Percentiles rank a stretch among this genome's conserved stretches.
phyloP scores from a whole-genome alignment of 352 stramenopile species.

The Phytophthora podocarpi region DNA sequence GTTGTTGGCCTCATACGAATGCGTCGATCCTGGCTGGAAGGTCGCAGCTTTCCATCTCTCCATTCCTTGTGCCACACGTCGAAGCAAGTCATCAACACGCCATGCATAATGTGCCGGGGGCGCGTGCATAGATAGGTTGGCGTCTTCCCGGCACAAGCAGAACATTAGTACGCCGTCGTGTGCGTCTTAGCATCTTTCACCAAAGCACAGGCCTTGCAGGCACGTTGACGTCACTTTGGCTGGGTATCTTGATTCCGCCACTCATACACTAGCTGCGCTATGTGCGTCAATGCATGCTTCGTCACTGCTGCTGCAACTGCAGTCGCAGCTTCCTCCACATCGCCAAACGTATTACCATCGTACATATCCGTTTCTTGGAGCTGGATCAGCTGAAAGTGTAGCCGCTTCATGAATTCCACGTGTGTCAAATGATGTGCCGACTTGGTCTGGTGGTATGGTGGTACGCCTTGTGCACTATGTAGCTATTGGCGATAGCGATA shows the following conservation, averaged over 20 bases:
- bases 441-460: neutral
- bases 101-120: neutral
- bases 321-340: too few relatives aligned
- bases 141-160: neutral
- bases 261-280: neutral
- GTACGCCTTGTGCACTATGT: neutral
- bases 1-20: too few relatives aligned
- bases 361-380: neutral
- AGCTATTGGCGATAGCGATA: slow-evolving; percentile 9
- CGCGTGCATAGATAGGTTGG: neutral
- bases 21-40: neutral
- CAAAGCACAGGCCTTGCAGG: neutral
- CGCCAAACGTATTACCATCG: neutral
- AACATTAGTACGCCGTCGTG: neutral
- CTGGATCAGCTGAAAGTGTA: neutral
- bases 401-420: neutral
- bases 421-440: neutral
- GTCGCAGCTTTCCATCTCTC: neutral
- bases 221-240: neutral
- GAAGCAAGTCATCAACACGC: neutral
- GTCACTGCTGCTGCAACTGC: neutral
- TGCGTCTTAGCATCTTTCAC: neutral
- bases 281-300: neutral
- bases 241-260: neutral
- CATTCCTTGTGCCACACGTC: neutral